Conservation (phyloP, 148 eudicot species). For the Rhododendron ovatum region DNA sequence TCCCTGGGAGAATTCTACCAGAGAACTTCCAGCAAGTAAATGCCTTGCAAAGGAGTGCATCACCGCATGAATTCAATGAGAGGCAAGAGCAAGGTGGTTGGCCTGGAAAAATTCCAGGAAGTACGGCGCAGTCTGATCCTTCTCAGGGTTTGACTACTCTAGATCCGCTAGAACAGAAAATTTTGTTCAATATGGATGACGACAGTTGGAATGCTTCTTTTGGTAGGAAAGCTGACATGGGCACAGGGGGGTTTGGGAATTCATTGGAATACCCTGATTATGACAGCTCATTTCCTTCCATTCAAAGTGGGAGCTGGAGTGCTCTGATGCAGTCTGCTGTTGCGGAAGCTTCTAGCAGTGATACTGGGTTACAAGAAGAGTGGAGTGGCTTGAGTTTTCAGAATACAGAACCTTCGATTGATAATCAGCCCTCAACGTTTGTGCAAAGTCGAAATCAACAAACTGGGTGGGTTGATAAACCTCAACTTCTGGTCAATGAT, state of each 20-base stretch:
- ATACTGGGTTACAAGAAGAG: slow-evolving; percentile 56
- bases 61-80: slow-evolving; percentile 15
- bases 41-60: slow-evolving; percentile 17
- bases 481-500: slow-evolving; percentile 20
- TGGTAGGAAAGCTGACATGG: slow-evolving; percentile 20
- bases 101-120: slow-evolving; percentile 19
- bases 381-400: slow-evolving; percentile 62
- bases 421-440: slow-evolving; percentile 29
- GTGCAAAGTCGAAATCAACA: slow-evolving; percentile 23
- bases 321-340: slow-evolving; percentile 89
- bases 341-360: slow-evolving; percentile 63
- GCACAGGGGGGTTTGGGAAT: slow-evolving; percentile 23
- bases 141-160: slow-evolving; percentile 31
- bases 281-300: slow-evolving; percentile 31
- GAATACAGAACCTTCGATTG: slow-evolving; percentile 35
- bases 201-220: slow-evolving; percentile 48
- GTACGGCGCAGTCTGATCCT: slow-evolving; percentile 12
- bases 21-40: slow-evolving; percentile 21
- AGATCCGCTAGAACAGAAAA: slow-evolving; percentile 65
- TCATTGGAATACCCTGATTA: slow-evolving; percentile 19
- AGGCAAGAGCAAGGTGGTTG: slow-evolving; percentile 30
- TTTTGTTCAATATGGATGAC: slow-evolving; percentile 55
- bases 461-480: slow-evolving; percentile 31
- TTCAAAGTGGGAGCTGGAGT: slow-evolving; percentile 79
- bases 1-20: slow-evolving; percentile 21